Evolutionary conservation across 352 stramenopile genomes (phyloP), one percentile per base, ranked within the genome.

Genomic region (Phytophthora brassicae): DNA sequence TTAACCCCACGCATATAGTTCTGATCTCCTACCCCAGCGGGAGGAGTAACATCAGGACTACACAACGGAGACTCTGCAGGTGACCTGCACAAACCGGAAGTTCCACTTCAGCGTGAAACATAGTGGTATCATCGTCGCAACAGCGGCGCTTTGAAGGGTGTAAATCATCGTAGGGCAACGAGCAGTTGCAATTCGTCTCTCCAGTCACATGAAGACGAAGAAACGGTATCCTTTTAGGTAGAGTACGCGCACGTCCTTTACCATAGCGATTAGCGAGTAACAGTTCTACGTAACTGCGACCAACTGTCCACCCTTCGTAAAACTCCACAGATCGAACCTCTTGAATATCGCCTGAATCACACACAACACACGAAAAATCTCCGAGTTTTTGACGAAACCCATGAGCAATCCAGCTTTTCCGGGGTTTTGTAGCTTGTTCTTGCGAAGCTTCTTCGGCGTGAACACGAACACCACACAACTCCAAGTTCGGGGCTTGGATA

Each of bases 301-400:
- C 55, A 24, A 62, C 44, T 26, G 44, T 55, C 44, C 44, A 62
- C 6, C 17, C n/a, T 44, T 50, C 35, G 4, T 55, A 9, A 52
- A 49, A 49, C 13, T 49, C 8, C 6, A 55, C 23, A 2, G 44
- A 54, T 3, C 42, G 43, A 29, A 31, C 26, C 26, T 31, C 26
- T 31, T 31, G 26, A 9, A 31, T 31, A 36, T 48, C 33, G 16
- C 43, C 16, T 42, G 16, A 4, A n/a, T 17, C 35, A 55, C 17
- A 24, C 5, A 50, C 22, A 55, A n/a, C n/a, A 62, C 23, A 31
- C 55, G 55, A 55, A 26, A 41, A 24, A n/a, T 49, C 5, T 50
- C 33, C 17, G 33, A 62, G 44, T 62, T 23, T 38, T 54, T 55
- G 9, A 13, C 22, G 3, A 28, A 62, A 5, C 44, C 55, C 33